phyloP scores from a whole-genome alignment of 768 basidiomycete species.

The Psilocybe subaeruginosa region DNA sequence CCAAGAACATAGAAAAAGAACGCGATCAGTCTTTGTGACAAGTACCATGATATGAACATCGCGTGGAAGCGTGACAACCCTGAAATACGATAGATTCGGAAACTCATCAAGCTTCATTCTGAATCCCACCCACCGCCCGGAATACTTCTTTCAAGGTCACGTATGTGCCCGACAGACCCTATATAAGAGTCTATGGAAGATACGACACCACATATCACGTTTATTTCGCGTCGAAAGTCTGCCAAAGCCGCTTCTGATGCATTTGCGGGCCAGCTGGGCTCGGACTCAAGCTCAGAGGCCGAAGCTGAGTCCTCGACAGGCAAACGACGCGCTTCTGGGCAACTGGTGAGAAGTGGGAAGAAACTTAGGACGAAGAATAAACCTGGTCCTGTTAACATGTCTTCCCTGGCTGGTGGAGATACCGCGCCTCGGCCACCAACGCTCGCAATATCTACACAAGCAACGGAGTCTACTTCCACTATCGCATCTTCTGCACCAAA shows the following conservation, averaged over 20 bases:
- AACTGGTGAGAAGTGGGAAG: constrained; percentile 5
- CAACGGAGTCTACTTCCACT: background rate
- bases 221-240: constrained; percentile 33
- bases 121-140: background rate
- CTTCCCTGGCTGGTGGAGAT: background rate
- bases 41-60: background rate
- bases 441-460: background rate
- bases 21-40: background rate
- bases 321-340: background rate
- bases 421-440: background rate
- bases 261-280: constrained; percentile 34
- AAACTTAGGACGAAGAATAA: background rate
- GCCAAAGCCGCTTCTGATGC: constrained; percentile 33
- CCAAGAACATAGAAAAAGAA: background rate
- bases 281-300: constrained; percentile 23
- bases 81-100: background rate
- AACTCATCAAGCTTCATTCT: background rate
- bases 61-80: constrained; percentile 3
- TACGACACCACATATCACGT: background rate
- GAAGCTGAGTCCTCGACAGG: background rate
- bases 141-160: background rate
- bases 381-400: background rate
- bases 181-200: background rate
- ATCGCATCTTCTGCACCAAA: background rate
- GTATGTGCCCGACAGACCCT: background rate